Evolutionary conservation across 2,329 filamentous ascomycete genomes (phyloP).

Genomic region (Cladosporium sp.): DNA sequence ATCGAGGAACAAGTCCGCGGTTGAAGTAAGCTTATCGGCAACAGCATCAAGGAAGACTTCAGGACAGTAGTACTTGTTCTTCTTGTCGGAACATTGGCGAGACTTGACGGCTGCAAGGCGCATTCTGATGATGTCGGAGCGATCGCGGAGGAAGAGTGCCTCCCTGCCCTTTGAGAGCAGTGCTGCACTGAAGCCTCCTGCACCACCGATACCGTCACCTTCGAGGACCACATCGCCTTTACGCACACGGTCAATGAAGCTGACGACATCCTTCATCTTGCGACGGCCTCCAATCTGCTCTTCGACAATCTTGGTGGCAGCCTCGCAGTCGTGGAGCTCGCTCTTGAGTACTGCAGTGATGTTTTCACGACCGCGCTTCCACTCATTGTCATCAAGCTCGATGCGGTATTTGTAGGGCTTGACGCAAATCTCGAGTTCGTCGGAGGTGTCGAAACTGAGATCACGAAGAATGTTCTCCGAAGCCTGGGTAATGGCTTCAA

Average conservation of each 20-base stretch:
- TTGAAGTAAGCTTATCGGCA: conserved; percentile 89
- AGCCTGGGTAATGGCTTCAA: conserved; percentile 88
- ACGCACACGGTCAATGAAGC: conserved; percentile 85
- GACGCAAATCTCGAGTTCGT: conserved; percentile 98
- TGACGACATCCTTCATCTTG: conserved; percentile 86
- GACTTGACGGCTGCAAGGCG: conserved; percentile 84
- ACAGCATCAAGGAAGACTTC: conserved; percentile 98
- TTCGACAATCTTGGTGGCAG: conserved; percentile 75
- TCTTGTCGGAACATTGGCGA: conserved; percentile 78
- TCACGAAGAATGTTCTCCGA: conserved; percentile 89
- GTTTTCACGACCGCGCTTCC: conserved; percentile 82
- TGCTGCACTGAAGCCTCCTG: conserved; percentile 88
- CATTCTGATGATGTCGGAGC: conserved; percentile 87
- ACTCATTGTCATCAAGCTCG: conserved; percentile 88
- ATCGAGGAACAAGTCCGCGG: conserved; percentile 94
- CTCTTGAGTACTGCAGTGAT: conserved; percentile 78
- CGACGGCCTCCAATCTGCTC: conserved; percentile 74
- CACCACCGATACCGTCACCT: conserved; percentile 76
- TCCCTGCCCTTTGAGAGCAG: conserved; percentile 80
- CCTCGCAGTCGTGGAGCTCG: conserved; percentile 82
- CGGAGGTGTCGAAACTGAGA: conserved; percentile 92
- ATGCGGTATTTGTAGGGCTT: conserved; percentile 99
- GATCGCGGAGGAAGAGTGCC: conserved; percentile 89
- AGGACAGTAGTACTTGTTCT: conserved; percentile 95
- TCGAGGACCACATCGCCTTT: conserved; percentile 84